Percentiles rank a stretch among this genome's conserved stretches.
Evolutionary conservation across 177 flowering plant species (phyloP).

Genomic region (Tripterygium wilfordii): DNA sequence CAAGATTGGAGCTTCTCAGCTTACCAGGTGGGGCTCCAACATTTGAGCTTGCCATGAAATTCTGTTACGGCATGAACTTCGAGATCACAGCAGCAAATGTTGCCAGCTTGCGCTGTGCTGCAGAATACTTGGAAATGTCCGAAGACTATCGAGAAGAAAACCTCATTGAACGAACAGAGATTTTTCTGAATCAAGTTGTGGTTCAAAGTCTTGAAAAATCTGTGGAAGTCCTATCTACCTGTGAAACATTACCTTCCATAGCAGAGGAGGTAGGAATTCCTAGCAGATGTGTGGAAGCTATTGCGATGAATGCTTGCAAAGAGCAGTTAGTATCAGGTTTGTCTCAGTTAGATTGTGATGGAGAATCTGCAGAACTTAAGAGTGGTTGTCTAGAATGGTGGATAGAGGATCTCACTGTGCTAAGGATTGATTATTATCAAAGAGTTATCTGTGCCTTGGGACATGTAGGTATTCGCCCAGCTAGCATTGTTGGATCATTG

Average conservation of each 20-base stretch:
- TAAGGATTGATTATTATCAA: conserved; percentile 46
- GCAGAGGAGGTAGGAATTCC: conserved; percentile 51
- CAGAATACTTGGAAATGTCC: conserved; percentile 72
- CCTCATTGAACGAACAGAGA: conserved; percentile 50
- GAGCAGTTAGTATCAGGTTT: conserved; percentile 57
- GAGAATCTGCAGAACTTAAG: conserved; percentile 32
- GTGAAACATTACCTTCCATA: conserved; percentile 33
- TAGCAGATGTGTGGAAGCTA: conserved; percentile 48
- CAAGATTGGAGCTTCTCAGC: conserved; percentile 41
- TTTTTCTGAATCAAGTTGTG: conserved; percentile 47
- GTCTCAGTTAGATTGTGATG: conserved; percentile 37
- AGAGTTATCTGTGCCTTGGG: conserved; percentile 55
- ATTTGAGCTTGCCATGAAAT: conserved; percentile 61
- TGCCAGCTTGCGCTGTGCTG: conserved; percentile 56
- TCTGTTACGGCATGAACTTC: conserved; percentile 70
- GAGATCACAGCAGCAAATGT: conserved; percentile 60
- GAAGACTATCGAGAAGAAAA: conserved; percentile 62
- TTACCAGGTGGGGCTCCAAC: conserved; percentile 58
- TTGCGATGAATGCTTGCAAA: conserved; percentile 54
- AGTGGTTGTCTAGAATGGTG: conserved; percentile 52
- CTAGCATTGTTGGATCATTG: conserved; percentile 46
- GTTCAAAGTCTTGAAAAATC: conserved; percentile 47
- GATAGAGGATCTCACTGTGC: conserved; percentile 55
- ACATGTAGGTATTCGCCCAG: conserved; percentile 36
- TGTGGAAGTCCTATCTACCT: conserved; percentile 43